Base-by-base conservation (phyloP, 139 green algal genomes). In the Penium margaritaceum region DNA sequence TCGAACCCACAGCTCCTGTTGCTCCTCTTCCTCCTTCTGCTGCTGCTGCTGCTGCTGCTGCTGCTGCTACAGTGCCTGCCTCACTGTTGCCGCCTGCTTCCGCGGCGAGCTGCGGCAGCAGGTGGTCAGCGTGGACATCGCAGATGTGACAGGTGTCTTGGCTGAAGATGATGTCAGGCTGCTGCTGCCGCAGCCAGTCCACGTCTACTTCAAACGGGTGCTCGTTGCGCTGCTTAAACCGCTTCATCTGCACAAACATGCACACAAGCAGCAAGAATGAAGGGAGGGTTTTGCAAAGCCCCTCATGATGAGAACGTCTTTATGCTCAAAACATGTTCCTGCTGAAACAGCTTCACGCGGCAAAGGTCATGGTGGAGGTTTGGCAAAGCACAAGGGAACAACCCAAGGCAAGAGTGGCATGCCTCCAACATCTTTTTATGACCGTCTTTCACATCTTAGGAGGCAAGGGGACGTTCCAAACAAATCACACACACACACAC, bases 131-230 rank as follows among this genome's bases (percentile, higher is more conserved):
- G n/a, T n/a, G n/a, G n/a, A n/a, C n/a, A n/a, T n/a, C n/a, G n/a
- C n/a, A n/a, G n/a, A n/a, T n/a, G n/a, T n/a, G n/a, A n/a, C n/a
- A n/a, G 9, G 66, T 43, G 57, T 86, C 86, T 63, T 86, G 83
- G 14, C 88, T 86, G 33, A 96, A 74, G 24, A 96, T 75, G 21
- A 96, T 69, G 1, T 83, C 79, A 0, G 90, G 90, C 5, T 75
- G 63, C 74, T 88, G 75, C 19, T 76, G 46, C 0, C 82, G 76
- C 64, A 96, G 73, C 55, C 80, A 84, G 27, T 88, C 74, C 62
- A 87, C 85, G 46, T 95, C 89, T 38, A 95, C 30, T 35, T 72
- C 41, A 32, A 67, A 81, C 54, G 65, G 74, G 29, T 32, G 74
- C 32, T 74, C 70, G 27, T 67, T 44, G 27, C 38, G 51, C 68